These are phyloP conservation scores for Salix exigua DNA, from an alignment of 345 rosid genomes.

Conservation along the genomic window DNA sequence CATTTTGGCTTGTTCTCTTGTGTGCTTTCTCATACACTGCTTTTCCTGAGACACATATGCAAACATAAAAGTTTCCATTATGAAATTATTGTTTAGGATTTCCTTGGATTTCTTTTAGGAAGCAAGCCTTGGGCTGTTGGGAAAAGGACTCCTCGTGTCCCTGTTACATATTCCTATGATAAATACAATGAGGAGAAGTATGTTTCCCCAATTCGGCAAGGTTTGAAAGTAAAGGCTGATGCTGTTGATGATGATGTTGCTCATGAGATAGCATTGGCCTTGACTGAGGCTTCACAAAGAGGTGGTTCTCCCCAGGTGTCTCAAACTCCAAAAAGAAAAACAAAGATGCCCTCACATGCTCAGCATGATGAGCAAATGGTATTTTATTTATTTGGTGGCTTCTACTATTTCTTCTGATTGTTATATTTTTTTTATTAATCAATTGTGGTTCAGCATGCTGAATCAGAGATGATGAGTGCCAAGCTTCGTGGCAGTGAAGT, in stretches of 20 bases:
- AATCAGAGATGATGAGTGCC: slow-evolving; percentile 58
- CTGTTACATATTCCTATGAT: slow-evolving; percentile 52
- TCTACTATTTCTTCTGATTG: neutral
- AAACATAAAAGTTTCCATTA: neutral
- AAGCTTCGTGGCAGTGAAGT: slow-evolving; percentile 54
- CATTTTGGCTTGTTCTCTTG: neutral
- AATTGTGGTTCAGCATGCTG: slow-evolving; percentile 46
- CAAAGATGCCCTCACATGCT: slow-evolving; percentile 46
- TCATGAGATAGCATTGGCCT: slow-evolving; percentile 67
- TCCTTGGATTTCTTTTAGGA: slow-evolving; percentile 39
- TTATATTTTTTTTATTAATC: slow-evolving; percentile 20
- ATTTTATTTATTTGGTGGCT: slow-evolving; percentile 25
- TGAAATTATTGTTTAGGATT: slow-evolving; percentile 8
- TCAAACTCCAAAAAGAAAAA: slow-evolving; percentile 49
- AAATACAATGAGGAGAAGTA: slow-evolving; percentile 48
- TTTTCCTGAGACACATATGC: neutral
- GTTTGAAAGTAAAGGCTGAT: slow-evolving; percentile 45
- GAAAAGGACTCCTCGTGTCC: slow-evolving; percentile 81
- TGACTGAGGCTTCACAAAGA: slow-evolving; percentile 74
- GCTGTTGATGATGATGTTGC: slow-evolving; percentile 66
- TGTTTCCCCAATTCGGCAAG: slow-evolving; percentile 55
- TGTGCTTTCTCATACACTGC: neutral
- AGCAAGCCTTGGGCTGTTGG: slow-evolving; percentile 79
- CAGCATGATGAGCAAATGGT: slow-evolving; percentile 50
- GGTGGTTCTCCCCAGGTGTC: slow-evolving; percentile 61